A percentile compares a stretch with the other conserved stretches of the same genome.
These are phyloP conservation scores for Clausena lansium DNA, from an alignment of 345 rosid species.

Conservation along the genomic window DNA sequence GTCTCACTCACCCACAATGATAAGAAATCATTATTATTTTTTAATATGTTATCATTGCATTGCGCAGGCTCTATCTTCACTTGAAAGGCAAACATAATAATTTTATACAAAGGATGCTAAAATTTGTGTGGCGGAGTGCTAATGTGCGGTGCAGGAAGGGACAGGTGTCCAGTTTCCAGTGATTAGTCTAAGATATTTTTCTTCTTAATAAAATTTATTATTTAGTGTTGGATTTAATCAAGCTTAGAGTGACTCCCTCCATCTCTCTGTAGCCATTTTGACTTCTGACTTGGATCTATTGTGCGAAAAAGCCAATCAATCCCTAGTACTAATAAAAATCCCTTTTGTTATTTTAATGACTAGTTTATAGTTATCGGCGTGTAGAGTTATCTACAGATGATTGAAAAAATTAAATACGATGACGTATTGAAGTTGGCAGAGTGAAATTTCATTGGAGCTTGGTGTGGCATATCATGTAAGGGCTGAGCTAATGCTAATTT, in stretches of 20 bases:
- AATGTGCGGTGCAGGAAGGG: conserved; percentile 35
- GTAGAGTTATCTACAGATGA: background rate
- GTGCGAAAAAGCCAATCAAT: background rate
- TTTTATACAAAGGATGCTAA: background rate
- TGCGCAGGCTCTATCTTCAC: background rate
- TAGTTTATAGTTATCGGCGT: background rate
- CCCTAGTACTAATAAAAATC: too few species aligned
- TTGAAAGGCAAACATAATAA: background rate
- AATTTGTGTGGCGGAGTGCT: conserved; percentile 35
- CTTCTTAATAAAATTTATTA: background rate
- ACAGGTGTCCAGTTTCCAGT: conserved; percentile 17
- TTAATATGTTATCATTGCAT: background rate
- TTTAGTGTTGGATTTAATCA: background rate
- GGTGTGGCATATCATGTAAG: background rate
- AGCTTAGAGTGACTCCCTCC: background rate
- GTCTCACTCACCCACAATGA: background rate
- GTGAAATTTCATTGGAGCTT: background rate
- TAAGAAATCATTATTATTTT: background rate
- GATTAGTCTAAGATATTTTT: conserved; percentile 14
- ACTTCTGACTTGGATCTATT: background rate
- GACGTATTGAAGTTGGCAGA: background rate
- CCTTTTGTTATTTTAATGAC: background rate
- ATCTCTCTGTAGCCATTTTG: background rate
- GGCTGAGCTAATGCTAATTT: background rate
- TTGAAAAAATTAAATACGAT: background rate